These are phyloP conservation scores for Astrocystis sublimbata DNA, from an alignment of 495 filamentous ascomycete genomes.

Conservation along the genomic window DNA sequence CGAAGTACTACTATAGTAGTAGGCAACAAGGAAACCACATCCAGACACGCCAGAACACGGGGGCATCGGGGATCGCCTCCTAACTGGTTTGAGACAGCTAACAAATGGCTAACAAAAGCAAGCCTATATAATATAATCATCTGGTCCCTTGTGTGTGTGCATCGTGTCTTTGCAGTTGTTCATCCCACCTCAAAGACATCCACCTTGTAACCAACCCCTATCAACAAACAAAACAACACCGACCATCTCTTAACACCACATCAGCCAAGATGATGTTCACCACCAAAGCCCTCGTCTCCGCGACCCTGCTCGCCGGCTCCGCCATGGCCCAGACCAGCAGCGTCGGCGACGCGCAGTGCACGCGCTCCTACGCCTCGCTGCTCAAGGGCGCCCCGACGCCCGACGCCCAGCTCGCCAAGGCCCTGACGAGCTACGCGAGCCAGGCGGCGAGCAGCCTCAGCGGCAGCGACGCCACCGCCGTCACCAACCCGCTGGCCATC, in stretches of 20 bases:
- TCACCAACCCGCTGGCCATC: not conserved
- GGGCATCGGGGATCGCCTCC: too few relatives aligned
- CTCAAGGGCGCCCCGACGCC: constrained; percentile 12
- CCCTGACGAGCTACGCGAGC: constrained; percentile 10
- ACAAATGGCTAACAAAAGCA: too few relatives aligned
- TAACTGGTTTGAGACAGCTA: too few relatives aligned
- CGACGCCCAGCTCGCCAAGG: constrained; percentile 14
- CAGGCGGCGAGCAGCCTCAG: not conserved
- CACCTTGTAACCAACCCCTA: too few relatives aligned
- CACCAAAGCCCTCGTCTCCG: constrained; percentile 8
- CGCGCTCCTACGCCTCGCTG: constrained; percentile 9
- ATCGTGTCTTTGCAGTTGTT: too few relatives aligned
- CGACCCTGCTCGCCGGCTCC: not conserved
- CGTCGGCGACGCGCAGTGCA: not conserved
- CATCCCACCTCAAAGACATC: too few relatives aligned
- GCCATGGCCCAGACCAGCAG: not conserved
- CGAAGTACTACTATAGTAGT: not conserved
- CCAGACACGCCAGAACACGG: too few relatives aligned
- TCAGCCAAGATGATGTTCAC: constrained; percentile 5
- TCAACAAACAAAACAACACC: not conserved
- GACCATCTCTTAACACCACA: not conserved
- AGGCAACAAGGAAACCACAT: not conserved
- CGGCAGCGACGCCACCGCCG: not conserved
- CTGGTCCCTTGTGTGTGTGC: too few relatives aligned
- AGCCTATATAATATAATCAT: too few relatives aligned